Conservation (phyloP, 1,284 basidiomycete species). For the Schizopora paradoxa region DNA sequence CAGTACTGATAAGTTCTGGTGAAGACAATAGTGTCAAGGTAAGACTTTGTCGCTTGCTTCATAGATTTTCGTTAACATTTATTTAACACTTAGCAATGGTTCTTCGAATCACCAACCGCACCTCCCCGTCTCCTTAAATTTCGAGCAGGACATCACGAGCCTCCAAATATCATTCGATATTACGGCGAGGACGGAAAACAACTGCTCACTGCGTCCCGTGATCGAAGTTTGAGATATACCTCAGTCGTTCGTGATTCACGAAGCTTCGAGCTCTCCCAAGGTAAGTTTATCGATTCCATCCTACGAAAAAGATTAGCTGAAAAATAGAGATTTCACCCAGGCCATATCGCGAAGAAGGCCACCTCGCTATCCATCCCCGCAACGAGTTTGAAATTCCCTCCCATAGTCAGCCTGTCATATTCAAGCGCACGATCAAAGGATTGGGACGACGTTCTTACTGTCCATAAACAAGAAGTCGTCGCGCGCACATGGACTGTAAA, state of each 20-base stretch:
- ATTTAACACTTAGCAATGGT: constrained; percentile 75
- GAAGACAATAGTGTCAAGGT: constrained; percentile 94
- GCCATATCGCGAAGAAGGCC: constrained; percentile 83
- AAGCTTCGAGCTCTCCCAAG: constrained; percentile 93
- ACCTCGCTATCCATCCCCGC: constrained; percentile 75
- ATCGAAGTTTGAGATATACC: constrained; percentile 85
- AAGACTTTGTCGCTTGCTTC: constrained; percentile 14
- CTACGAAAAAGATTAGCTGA: neutral
- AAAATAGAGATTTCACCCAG: constrained; percentile 32
- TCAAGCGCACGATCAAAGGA: constrained; percentile 84
- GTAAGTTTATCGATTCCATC: constrained; percentile 32
- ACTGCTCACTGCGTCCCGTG: constrained; percentile 81
- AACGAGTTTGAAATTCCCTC: constrained; percentile 76
- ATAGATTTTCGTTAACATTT: constrained; percentile 5
- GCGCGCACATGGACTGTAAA: constrained; percentile 85
- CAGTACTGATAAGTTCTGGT: constrained; percentile 80
- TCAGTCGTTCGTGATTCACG: constrained; percentile 92
- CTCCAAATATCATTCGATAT: constrained; percentile 89
- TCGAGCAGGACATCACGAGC: constrained; percentile 87
- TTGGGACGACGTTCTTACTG: constrained; percentile 96
- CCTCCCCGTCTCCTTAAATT: constrained; percentile 87
- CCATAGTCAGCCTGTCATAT: constrained; percentile 73
- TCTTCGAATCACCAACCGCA: constrained; percentile 87
- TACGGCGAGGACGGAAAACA: constrained; percentile 97
- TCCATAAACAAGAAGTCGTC: constrained; percentile 76